phyloP scores from a whole-genome alignment of 768 basidiomycete species.

The Phanerochaete sordida region DNA sequence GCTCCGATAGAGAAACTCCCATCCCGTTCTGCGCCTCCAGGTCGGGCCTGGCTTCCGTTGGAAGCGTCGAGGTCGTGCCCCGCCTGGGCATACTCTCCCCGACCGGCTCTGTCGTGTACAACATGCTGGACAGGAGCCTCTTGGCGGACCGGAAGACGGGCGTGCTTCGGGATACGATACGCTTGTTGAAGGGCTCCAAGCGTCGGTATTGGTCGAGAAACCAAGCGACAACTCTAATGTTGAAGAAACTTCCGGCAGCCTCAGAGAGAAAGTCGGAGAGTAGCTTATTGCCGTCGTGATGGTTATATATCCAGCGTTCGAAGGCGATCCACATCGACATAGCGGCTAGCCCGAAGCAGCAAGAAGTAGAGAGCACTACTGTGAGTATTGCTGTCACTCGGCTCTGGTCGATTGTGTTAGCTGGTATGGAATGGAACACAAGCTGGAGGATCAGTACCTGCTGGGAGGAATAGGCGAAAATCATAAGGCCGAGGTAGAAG shows the following conservation, averaged over 20 bases:
- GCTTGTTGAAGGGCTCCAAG: not conserved
- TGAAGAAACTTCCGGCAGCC: not conserved
- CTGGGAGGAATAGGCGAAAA: conserved; percentile 49
- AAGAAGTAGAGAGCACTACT: not conserved
- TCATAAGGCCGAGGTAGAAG: conserved; percentile 74
- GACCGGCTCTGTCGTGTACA: not conserved
- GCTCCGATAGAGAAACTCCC: not conserved
- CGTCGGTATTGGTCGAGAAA: not conserved
- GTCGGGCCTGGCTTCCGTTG: not conserved
- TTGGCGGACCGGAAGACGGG: not conserved
- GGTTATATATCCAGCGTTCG: conserved; percentile 7
- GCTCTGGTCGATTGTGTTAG: not conserved
- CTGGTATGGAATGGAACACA: not conserved
- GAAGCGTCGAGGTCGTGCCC: too few species aligned
- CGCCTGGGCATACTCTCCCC: too few species aligned
- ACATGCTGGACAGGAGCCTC: not conserved
- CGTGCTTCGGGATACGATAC: not conserved
- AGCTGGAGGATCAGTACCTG: conserved; percentile 20
- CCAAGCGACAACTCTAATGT: not conserved
- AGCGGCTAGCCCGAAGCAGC: conserved; percentile 3
- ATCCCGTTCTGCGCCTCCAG: not conserved
- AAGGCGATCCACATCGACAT: conserved; percentile 5
- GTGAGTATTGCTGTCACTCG: conserved; percentile 3
- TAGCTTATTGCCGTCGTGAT: conserved; percentile 2
- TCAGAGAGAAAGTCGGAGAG: conserved; percentile 2